These are phyloP conservation scores for Cyberlindnera bimundalis DNA, from an alignment of 805 yeast genomes.

Conservation along the genomic window DNA sequence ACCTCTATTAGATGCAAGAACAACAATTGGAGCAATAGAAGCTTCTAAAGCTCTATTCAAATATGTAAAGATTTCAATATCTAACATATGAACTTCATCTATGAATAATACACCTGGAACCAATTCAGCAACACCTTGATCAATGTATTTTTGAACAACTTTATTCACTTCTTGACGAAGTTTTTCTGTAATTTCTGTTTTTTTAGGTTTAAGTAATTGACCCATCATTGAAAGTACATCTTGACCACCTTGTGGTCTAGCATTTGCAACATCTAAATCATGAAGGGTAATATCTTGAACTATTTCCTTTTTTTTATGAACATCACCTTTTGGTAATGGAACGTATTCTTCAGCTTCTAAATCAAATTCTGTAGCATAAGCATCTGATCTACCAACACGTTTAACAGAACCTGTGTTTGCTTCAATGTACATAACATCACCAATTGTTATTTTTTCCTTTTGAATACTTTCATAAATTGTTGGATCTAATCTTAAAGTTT, in stretches of 20 bases:
- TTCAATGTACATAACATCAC: slow-evolving; percentile 96
- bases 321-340: slow-evolving; percentile 98
- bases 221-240: slow-evolving; percentile 96
- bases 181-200: slow-evolving; percentile 96
- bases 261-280: slow-evolving; percentile 94
- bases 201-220: slow-evolving; percentile 90
- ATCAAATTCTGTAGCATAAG: slow-evolving; percentile 97
- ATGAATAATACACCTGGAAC: slow-evolving; percentile 97
- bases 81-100: slow-evolving; percentile 98
- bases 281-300: slow-evolving; percentile 97
- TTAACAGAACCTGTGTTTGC: slow-evolving; percentile 97
- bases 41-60: slow-evolving; percentile 92
- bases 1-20: slow-evolving; percentile 95
- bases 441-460: slow-evolving; percentile 90
- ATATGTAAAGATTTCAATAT: slow-evolving; percentile 94
- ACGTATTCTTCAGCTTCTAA: slow-evolving; percentile 98
- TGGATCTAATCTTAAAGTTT: slow-evolving; percentile 85
- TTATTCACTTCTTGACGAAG: slow-evolving; percentile 90
- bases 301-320: slow-evolving; percentile 95
- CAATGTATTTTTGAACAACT: slow-evolving; percentile 93
- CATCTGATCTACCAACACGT: slow-evolving; percentile 97
- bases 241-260: slow-evolving; percentile 96
- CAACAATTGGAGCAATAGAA: slow-evolving; percentile 89
- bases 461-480: slow-evolving; percentile 90
- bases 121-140: slow-evolving; percentile 96